Conservation (phyloP, 768 basidiomycete species). For the Boletus edulis region DNA sequence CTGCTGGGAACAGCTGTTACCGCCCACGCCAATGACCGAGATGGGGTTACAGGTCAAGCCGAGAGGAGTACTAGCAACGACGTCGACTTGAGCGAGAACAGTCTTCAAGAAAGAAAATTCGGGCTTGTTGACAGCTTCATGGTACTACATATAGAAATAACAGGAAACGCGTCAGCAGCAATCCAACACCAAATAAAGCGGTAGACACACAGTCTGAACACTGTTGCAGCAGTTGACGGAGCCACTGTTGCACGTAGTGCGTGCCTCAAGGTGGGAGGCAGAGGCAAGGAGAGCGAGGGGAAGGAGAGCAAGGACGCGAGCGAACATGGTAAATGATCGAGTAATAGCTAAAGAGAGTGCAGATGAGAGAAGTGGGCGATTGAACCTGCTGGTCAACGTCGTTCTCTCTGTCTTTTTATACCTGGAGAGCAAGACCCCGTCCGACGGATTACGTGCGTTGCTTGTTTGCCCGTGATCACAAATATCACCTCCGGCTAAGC, state of each 20-base stretch:
- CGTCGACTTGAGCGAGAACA: too few relatives aligned
- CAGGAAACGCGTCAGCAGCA: background rate
- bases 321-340: slow-evolving; percentile 8
- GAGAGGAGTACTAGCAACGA: background rate
- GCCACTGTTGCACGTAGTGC: slow-evolving; percentile 12
- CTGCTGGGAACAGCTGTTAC: background rate
- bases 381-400: background rate
- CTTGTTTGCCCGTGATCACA: background rate
- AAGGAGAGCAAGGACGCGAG: slow-evolving; percentile 17
- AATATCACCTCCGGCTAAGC: background rate
- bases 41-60: background rate
- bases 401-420: slow-evolving; percentile 5
- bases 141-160: too few relatives aligned
- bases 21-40: background rate
- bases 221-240: slow-evolving; percentile 8
- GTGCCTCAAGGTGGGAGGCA: slow-evolving; percentile 2
- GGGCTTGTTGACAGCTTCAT: too few relatives aligned
- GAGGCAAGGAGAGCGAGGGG: slow-evolving; percentile 16
- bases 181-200: too few relatives aligned
- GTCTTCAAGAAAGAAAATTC: too few relatives aligned
- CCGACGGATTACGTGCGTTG: slow-evolving; percentile 1
- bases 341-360: background rate
- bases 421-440: slow-evolving; percentile 2
- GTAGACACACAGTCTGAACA: background rate
- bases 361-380: background rate